A percentile compares a stretch with the other conserved stretches of the same genome.
These are phyloP conservation scores for Tylopilus plumbeoviolaceoides DNA, from an alignment of 768 basidiomycete species.

Conservation along the genomic window DNA sequence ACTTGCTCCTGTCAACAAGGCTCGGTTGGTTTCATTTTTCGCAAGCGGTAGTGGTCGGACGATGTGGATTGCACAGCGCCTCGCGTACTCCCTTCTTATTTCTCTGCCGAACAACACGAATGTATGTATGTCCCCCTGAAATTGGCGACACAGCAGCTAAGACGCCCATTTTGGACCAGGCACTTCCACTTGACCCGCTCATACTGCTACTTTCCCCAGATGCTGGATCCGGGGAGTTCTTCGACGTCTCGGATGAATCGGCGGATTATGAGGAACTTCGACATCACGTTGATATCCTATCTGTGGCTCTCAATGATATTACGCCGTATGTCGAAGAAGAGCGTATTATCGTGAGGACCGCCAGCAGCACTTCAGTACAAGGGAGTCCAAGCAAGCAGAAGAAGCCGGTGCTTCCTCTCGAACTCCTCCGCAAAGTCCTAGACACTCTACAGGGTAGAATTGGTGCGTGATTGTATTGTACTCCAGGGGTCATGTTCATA, in stretches of 20 bases:
- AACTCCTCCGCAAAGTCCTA: conserved; percentile 44
- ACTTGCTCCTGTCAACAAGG: conserved; percentile 48
- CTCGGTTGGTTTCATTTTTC: conserved; percentile 47
- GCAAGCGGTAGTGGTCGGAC: conserved; percentile 46
- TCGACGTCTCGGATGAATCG: conserved; percentile 50
- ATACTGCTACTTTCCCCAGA: conserved; percentile 47
- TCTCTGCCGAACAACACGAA: neutral
- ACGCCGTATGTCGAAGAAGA: conserved; percentile 54
- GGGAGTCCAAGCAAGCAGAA: conserved; percentile 27
- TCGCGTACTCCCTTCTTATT: conserved; percentile 42
- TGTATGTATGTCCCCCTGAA: conserved; percentile 22
- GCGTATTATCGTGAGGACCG: conserved; percentile 13
- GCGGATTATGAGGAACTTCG: conserved; percentile 60
- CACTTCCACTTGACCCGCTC: conserved; percentile 51
- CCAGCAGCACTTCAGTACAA: conserved; percentile 9
- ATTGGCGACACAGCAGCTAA: neutral
- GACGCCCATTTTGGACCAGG: conserved; percentile 33
- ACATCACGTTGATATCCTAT: conserved; percentile 53
- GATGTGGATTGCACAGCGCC: conserved; percentile 52
- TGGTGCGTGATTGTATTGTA: conserved; percentile 38
- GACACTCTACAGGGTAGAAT: conserved; percentile 57
- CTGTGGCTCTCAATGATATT: conserved; percentile 54
- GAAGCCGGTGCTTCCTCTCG: conserved; percentile 41
- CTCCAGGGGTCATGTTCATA: neutral
- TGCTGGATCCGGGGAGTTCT: conserved; percentile 39